Evolutionary conservation across 768 basidiomycete genomes (phyloP).

Genomic region (Lactifluus volemus): DNA sequence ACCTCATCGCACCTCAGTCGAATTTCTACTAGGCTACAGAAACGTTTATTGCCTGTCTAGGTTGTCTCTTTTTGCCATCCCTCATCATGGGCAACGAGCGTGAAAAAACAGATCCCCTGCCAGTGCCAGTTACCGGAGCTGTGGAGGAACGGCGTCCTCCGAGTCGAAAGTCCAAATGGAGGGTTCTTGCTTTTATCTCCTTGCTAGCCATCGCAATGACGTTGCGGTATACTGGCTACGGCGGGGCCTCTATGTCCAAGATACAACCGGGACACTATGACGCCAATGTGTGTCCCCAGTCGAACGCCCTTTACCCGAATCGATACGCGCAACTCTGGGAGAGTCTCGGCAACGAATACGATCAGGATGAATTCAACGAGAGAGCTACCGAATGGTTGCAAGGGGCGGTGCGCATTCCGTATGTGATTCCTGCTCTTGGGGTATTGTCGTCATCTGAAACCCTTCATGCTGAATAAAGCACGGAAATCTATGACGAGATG

Average conservation of each 20-base stretch:
- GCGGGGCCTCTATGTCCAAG: neutral
- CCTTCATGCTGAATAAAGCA: slow-evolving; percentile 27
- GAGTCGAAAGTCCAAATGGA: neutral
- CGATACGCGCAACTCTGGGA: slow-evolving; percentile 27
- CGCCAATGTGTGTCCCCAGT: slow-evolving; percentile 21
- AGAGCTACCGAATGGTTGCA: slow-evolving; percentile 31
- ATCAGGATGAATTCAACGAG: slow-evolving; percentile 29
- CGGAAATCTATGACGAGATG: slow-evolving; percentile 45
- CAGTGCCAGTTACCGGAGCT: neutral
- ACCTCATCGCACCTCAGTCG: too few relatives aligned
- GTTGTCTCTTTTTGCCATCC: neutral
- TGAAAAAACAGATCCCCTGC: neutral
- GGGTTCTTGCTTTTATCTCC: neutral
- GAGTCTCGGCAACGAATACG: slow-evolving; percentile 25
- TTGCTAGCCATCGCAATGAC: neutral
- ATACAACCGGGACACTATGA: neutral
- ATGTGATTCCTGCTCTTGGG: slow-evolving; percentile 18
- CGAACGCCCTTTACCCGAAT: slow-evolving; percentile 24
- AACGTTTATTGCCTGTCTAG: neutral
- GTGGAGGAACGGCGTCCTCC: neutral
- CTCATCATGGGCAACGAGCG: neutral
- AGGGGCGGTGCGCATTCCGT: slow-evolving; percentile 34
- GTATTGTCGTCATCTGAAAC: neutral
- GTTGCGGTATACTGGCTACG: neutral
- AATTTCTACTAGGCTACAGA: too few relatives aligned